These are phyloP conservation scores for Saccharomyces hybrid DNA, from an alignment of 1,139 yeast species.

Conservation along the genomic window DNA sequence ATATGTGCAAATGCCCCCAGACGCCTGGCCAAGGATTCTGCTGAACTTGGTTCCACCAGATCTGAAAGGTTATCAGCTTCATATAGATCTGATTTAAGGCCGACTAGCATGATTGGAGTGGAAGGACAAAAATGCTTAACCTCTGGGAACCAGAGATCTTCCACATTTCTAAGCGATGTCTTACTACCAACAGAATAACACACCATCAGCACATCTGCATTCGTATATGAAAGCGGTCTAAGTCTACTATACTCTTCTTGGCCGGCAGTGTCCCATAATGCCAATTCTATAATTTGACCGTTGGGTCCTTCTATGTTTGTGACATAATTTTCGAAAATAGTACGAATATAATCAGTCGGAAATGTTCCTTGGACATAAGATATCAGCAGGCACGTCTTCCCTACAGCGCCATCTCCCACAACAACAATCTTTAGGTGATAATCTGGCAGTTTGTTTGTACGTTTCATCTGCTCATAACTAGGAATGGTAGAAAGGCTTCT, in stretches of 20 bases:
- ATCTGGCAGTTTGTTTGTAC: constrained; percentile 16
- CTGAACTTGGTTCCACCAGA: constrained; percentile 16
- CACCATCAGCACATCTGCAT: constrained; percentile 63
- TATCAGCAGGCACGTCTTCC: constrained; percentile 79
- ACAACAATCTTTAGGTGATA: constrained; percentile 54
- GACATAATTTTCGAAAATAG: constrained; percentile 80
- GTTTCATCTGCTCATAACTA: constrained; percentile 21
- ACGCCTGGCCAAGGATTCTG: constrained; percentile 45
- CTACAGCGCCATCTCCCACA: constrained; percentile 93
- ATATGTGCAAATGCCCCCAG: constrained; percentile 73
- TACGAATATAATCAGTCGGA: constrained; percentile 76
- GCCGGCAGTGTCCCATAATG: constrained; percentile 92
- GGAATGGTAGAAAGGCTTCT: constrained; percentile 23
- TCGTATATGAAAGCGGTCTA: constrained; percentile 78
- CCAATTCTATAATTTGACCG: constrained; percentile 50
- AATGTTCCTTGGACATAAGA: constrained; percentile 75
- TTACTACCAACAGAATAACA: constrained; percentile 68
- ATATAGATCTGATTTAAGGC: constrained; percentile 65
- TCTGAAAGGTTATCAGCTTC: constrained; percentile 21
- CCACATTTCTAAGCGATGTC: constrained; percentile 62
- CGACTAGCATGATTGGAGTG: constrained; percentile 68
- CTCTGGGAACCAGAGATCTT: constrained; percentile 84
- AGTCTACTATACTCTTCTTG: constrained; percentile 86
- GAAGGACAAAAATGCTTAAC: constrained; percentile 77
- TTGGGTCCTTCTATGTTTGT: constrained; percentile 53